These are phyloP conservation scores for Candida chilensis DNA, from an alignment of 805 yeast genomes.

Conservation along the genomic window DNA sequence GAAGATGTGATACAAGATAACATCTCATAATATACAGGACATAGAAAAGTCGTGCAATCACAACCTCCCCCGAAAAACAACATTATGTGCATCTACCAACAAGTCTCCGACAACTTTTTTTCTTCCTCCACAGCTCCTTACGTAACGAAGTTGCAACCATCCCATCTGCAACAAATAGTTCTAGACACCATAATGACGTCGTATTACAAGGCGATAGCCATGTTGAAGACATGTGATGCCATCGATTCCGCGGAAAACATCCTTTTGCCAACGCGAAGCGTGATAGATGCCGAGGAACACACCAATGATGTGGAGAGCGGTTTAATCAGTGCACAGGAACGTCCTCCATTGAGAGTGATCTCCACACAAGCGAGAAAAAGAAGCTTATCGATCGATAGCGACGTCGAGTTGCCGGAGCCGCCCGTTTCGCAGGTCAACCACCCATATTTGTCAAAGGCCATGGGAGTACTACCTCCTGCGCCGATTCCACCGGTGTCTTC, in stretches of 20 bases:
- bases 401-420: neutral
- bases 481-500: neutral
- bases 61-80: too few relatives aligned
- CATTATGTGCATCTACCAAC: too few relatives aligned
- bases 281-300: neutral
- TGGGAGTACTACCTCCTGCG: neutral
- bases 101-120: too few relatives aligned
- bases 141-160: too few relatives aligned
- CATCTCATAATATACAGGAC: too few relatives aligned
- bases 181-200: too few relatives aligned
- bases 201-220: neutral
- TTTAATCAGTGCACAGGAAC: too few relatives aligned
- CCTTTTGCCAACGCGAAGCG: neutral
- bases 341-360: too few relatives aligned
- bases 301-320: neutral
- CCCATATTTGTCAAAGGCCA: neutral
- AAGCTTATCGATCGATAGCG: conserved; percentile 1
- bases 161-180: too few relatives aligned
- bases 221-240: conserved; percentile 1
- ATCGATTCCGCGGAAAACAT: neutral
- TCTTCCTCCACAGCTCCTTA: too few relatives aligned
- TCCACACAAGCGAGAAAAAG: neutral
- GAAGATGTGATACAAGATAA: too few relatives aligned
- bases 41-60: too few relatives aligned
- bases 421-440: neutral